Evolutionary conservation across 306 rosid genomes (phyloP), one percentile per base, ranked within the genome.

Genomic region (Urtica urens): DNA sequence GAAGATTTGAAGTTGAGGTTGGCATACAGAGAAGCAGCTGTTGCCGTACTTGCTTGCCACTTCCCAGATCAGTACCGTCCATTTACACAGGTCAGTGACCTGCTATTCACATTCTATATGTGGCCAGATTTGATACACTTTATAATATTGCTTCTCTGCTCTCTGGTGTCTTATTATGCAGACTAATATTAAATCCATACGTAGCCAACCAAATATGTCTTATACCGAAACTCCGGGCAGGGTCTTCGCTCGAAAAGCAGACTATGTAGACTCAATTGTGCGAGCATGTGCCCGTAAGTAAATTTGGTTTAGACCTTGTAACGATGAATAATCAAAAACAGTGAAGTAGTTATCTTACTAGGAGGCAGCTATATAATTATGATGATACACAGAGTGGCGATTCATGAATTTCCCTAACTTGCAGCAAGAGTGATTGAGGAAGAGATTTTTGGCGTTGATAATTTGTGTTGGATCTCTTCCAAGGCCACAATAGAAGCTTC

Each of bases 241-340:
- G 70, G 77, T 84, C 69, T 88, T 88, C 67, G 66, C 77, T 22
- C 78, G 77, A 73, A 88, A 88, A 79, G 65, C 74, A 16, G 93
- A 88, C 74, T 88, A 81, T 55, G 54, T 84, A 53, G 68, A 84
- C 59, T 70, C 86, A 47, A 72, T 88, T 60, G 90, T 88, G 67
- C 87, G 93, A 51, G 93, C 93, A 72, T 88, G 93, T 79, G 95
- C 97, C 66, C 93, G 97, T 88, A 81, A 88, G 97, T 84, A 53
- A 41, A 31, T 30, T 20, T 23, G 17, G 59, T 15, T 28, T 55
- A 60, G 55, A 31, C 23, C 53, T 23, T 23, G 15, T 13, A 13
- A 38, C 14, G 17, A 38, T n/a, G n/a, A n/a, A n/a, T n/a, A n/a
- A n/a, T n/a, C n/a, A n/a, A n/a, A n/a, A n/a, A n/a, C n/a, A n/a